Evolutionary conservation across 495 filamentous ascomycete species (phyloP), one percentile per base, ranked within the genome.

Genomic region (Cenococcum geophilum): DNA sequence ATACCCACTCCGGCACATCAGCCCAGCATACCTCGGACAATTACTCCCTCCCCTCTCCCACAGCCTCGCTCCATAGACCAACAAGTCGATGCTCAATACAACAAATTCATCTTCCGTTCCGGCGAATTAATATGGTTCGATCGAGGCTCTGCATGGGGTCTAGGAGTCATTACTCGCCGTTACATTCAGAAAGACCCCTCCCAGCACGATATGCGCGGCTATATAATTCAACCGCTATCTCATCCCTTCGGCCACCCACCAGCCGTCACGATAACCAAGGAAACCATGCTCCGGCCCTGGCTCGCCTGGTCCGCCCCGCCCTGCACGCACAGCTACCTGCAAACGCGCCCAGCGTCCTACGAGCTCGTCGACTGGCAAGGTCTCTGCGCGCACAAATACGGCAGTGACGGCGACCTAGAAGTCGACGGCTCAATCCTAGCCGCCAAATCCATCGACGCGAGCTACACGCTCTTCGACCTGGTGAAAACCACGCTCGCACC

Each of bases 71-170:
- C 69, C 6, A 32, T 60, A 4, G 78, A 81, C 47, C 78, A 81
- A 66, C 69, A 74, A 21, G 58, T 76, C 18, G 78, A 81, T 63
- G 42, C 67, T 20, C 71, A 75, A 43, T 78, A 76, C 57, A 69
- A 71, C 21, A 75, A 69, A 62, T 80, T 80, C 64, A 72, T 85
- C 14, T 83, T 77, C 60, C 78, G 83, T 5, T 72, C 77, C 2
- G 83, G 83, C 16, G 83, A 86, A 66, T 63, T 84, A 8, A 77
- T 81, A 1, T 86, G 83, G 83, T 85, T 80, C 64, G 75, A 80
- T 47, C 76, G 78, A 47, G 78, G 75, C 47, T 12, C 22, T 20
- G 78, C 82, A 6, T 86, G 83, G 83, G 79, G 80, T 58, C 74
- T 86, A 6, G 82, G 79, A 9, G 71, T 80, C 12, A 74, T 85